Evolutionary conservation across 1,284 basidiomycete species (phyloP), one percentile per base, ranked within the genome.

Genomic region (Thelephora terrestris): DNA sequence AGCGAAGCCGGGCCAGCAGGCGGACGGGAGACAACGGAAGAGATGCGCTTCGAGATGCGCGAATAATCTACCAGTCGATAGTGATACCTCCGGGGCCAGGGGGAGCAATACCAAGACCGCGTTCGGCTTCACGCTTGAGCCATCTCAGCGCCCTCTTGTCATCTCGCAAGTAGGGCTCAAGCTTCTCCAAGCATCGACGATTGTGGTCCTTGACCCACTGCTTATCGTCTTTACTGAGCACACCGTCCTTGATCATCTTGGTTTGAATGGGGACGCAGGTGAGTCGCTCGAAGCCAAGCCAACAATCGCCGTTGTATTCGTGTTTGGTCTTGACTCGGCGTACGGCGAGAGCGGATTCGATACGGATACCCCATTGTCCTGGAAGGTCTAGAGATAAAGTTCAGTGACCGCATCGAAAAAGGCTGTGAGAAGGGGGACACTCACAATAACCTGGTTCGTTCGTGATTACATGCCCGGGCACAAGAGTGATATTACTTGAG

Each of bases 201-300:
- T 99, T 96, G 64, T 99, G 94, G 27, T 82, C 81, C 81, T 85
- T 51, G 12, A 47, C 7, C 94, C 94, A 97, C 50, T 78, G 67
- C 58, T 85, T 85, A 71, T 99, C 93, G 50, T 86, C 84, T 59
- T 83, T 85, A 10, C 81, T 81, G 53, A 98, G 74, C 75, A 98
- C 79, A 37, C 66, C 71, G 49, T 85, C 81, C 60, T 93, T 89
- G 48, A 98, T 81, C 76, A 99, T 85, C 56, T 81, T 79, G 2
- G 88, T 90, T 68, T 95, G 89, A 60, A 99, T 96, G 0, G 96
- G 95, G 4, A 94, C 91, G 63, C 84, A 85, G 2, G 93, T 94
- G 53, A 95, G 70, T 10, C 87, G 81, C 65, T 94, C 90, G 61
- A 94, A 95, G 5, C 81, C 82, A 21, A 93, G 76, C 85, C 87